Percentiles rank a stretch among this genome's conserved stretches.
phyloP scores from a whole-genome alignment of 73 alveolate genomes.

The Breviolum minutum region DNA sequence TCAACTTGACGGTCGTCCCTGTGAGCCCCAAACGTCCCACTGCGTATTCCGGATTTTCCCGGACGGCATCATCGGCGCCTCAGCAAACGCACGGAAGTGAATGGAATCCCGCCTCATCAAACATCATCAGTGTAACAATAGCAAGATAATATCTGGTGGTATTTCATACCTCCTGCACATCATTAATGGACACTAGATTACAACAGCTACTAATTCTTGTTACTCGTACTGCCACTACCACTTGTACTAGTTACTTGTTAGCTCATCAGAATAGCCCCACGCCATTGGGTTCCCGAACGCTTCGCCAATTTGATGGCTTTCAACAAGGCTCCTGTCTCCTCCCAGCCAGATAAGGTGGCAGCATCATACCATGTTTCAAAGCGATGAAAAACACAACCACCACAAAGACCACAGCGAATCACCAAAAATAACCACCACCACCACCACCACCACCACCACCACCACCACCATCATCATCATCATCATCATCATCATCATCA shows the following conservation, averaged over 20 bases:
- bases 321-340: slow-evolving; percentile 80
- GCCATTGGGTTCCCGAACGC: not conserved
- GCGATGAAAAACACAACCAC: no score
- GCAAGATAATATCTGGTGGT: not conserved
- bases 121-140: not conserved
- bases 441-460: no score
- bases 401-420: no score
- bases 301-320: slow-evolving; percentile 80
- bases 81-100: no score
- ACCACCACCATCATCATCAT: not conserved
- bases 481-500: not conserved
- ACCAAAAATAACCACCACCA: no score
- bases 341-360: not conserved
- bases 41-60: slow-evolving; percentile 60
- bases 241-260: no score
- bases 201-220: no score
- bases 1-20: no score
- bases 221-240: no score
- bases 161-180: no score
- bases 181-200: no score
- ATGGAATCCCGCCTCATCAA: no score
- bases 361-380: not conserved
- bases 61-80: slow-evolving; percentile 67
- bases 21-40: slow-evolving; percentile 35
- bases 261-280: not conserved